A percentile compares a stretch with the other conserved stretches of the same genome.
Evolutionary conservation across 2,329 filamentous ascomycete species (phyloP).

Genomic region (Westerdykella sp.): DNA sequence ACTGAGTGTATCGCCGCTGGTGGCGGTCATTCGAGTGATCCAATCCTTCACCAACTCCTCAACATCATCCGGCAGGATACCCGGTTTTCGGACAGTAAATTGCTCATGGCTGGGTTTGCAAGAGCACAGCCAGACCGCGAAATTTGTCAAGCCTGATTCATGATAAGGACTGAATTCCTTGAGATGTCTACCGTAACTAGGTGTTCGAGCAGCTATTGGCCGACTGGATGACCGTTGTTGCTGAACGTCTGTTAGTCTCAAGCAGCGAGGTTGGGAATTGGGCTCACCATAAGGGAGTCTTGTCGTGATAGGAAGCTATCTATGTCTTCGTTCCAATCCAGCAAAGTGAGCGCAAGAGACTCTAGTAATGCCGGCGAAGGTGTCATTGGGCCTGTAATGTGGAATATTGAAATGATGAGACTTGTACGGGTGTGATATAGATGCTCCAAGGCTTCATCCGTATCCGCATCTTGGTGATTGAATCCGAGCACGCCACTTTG

Average conservation of each 20-base stretch:
- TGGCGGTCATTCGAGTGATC: conserved; percentile 18
- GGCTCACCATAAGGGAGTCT: conserved; percentile 16
- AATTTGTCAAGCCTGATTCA: conserved; percentile 9
- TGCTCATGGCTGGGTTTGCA: conserved; percentile 11
- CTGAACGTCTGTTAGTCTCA: neutral
- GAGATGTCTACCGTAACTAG: conserved; percentile 13
- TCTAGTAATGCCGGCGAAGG: conserved; percentile 15
- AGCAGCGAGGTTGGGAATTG: neutral
- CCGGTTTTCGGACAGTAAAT: conserved; percentile 5
- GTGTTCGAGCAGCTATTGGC: conserved; percentile 6
- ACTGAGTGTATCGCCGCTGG: conserved; percentile 10
- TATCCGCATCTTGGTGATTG: conserved; percentile 7
- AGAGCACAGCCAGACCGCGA: conserved; percentile 13
- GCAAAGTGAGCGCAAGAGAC: conserved; percentile 15
- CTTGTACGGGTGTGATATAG: conserved; percentile 17
- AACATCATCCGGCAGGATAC: conserved; percentile 9
- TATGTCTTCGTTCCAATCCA: conserved; percentile 19
- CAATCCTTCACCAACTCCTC: conserved; percentile 24
- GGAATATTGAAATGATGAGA: conserved; percentile 21
- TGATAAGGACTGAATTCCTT: conserved; percentile 12
- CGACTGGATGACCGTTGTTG: conserved; percentile 7
- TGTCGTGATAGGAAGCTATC: conserved; percentile 17
- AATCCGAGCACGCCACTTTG: conserved; percentile 8
- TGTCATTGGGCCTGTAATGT: conserved; percentile 15
- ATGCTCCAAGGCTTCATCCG: conserved; percentile 19